Percentiles rank a stretch among this genome's conserved stretches.
Conservation (phyloP, 805 yeast genomes). For the Monosporozyma aerobia region DNA sequence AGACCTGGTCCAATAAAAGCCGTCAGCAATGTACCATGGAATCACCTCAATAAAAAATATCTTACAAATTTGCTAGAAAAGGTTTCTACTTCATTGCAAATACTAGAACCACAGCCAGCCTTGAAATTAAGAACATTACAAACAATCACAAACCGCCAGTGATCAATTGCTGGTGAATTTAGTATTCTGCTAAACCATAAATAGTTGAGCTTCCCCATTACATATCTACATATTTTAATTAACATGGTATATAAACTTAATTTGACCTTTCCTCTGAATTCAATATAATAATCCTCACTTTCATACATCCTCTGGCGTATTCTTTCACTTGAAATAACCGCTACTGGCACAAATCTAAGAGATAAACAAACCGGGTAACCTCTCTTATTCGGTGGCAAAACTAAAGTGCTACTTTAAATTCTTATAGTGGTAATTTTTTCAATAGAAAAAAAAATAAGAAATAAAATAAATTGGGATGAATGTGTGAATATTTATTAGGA, state of each 20-base stretch:
- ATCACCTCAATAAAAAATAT: constrained; percentile 92
- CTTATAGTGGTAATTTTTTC: background rate
- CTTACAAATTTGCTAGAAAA: constrained; percentile 88
- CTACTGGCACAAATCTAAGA: background rate
- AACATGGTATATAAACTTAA: background rate
- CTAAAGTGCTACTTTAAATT: background rate
- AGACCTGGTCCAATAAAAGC: constrained; percentile 98
- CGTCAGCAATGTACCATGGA: constrained; percentile 88
- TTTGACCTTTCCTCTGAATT: background rate
- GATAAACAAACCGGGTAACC: constrained; percentile 4
- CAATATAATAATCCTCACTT: background rate
- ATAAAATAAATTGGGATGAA: background rate
- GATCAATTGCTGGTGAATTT: constrained; percentile 87
- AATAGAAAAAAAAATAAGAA: background rate
- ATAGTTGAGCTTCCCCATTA: background rate
- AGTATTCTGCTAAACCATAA: constrained; percentile 45
- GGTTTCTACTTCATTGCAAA: constrained; percentile 98
- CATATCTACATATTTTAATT: background rate
- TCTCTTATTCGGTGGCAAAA: constrained; percentile 18
- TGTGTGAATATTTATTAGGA: background rate
- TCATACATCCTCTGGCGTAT: background rate
- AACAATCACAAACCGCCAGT: constrained; percentile 78
- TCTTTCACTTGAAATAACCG: background rate
- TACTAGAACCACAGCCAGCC: constrained; percentile 70
- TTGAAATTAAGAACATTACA: constrained; percentile 75